These are phyloP conservation scores for Piloderma croceum DNA, from an alignment of 768 basidiomycete species.

Conservation along the genomic window DNA sequence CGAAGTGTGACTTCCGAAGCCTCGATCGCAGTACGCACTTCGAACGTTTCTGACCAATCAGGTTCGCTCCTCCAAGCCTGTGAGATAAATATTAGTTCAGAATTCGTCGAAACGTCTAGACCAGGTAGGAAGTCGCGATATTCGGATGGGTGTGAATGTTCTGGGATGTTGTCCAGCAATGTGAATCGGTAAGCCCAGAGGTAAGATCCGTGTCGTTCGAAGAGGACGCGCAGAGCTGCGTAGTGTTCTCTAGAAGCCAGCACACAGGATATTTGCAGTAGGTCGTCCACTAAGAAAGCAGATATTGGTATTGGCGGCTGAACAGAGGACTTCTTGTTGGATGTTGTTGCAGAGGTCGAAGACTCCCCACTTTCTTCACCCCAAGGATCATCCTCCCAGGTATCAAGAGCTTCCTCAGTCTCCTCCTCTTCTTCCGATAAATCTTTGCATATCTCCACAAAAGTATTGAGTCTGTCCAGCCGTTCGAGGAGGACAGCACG, in stretches of 20 bases:
- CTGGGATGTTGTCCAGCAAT: conserved; percentile 71
- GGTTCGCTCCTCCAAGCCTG: conserved; percentile 44
- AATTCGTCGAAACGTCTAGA: conserved; percentile 42
- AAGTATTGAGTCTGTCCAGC: conserved; percentile 69
- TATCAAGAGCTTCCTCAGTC: conserved; percentile 49
- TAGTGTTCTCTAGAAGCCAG: conserved; percentile 63
- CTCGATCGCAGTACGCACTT: conserved; percentile 38
- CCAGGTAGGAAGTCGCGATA: conserved; percentile 61
- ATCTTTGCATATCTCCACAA: conserved; percentile 50
- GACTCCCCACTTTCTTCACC: conserved; percentile 40
- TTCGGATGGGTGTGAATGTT: conserved; percentile 58
- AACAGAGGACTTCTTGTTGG: conserved; percentile 19
- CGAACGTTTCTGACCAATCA: conserved; percentile 55
- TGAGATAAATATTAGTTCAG: conserved; percentile 32
- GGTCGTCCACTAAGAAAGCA: conserved; percentile 54
- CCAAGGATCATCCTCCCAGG: conserved; percentile 81
- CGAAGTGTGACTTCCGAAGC: conserved; percentile 17
- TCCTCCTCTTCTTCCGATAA: conserved; percentile 29
- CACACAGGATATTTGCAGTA: conserved; percentile 54
- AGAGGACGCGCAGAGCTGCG: conserved; percentile 50
- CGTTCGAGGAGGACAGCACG: conserved; percentile 66
- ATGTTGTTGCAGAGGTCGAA: conserved; percentile 10
- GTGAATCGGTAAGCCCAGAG: conserved; percentile 68
- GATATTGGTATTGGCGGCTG: conserved; percentile 50
- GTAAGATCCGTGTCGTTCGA: conserved; percentile 45